phyloP scores from a whole-genome alignment of 768 basidiomycete genomes.

The Russula earlei region DNA sequence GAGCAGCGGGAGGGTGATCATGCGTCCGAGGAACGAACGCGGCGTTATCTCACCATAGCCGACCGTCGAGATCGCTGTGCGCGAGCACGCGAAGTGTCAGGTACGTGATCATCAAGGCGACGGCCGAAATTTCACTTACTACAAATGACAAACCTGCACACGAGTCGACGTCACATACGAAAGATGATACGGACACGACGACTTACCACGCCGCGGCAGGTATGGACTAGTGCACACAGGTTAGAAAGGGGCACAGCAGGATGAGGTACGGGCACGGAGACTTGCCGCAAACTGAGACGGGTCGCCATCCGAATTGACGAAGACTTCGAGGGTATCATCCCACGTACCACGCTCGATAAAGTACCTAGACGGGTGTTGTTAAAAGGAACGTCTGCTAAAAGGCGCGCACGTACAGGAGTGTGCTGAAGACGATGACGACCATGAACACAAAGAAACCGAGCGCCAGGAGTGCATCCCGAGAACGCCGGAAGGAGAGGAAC shows the following conservation, averaged over 20 bases:
- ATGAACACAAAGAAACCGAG: constrained; percentile 84
- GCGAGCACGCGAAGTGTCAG: not conserved
- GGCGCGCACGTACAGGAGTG: constrained; percentile 43
- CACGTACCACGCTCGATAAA: constrained; percentile 88
- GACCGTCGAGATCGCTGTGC: constrained; percentile 72
- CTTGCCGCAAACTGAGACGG: constrained; percentile 68
- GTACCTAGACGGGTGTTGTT: constrained; percentile 38
- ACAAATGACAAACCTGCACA: constrained; percentile 57
- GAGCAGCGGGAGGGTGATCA: constrained; percentile 79
- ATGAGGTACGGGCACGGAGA: not conserved
- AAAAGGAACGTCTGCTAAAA: not conserved
- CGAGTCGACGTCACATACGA: not conserved
- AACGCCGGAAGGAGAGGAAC: constrained; percentile 80
- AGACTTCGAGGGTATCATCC: constrained; percentile 71
- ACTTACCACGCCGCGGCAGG: constrained; percentile 72
- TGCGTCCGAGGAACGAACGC: constrained; percentile 74
- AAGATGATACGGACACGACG: constrained; percentile 3
- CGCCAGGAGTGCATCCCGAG: constrained; percentile 79
- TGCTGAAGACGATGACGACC: constrained; percentile 82
- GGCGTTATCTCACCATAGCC: constrained; percentile 92
- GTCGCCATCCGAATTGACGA: constrained; percentile 79
- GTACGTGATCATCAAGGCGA: not conserved
- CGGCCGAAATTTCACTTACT: constrained; percentile 41
- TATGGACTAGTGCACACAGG: constrained; percentile 37
- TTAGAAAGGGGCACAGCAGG: not conserved